Conservation (phyloP, 78 protist genomes). For the Polysphondylium violaceum region DNA sequence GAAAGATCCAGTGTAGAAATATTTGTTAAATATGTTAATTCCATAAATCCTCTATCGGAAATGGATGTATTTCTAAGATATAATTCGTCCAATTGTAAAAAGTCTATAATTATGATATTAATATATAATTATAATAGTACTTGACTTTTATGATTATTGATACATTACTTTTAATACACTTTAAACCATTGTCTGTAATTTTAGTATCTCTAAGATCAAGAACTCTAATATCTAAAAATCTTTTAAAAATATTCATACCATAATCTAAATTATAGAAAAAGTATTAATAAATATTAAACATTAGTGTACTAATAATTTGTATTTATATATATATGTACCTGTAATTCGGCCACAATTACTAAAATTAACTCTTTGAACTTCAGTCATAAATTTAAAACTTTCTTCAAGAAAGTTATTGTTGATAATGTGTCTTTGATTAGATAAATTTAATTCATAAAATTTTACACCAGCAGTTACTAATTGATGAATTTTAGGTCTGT, state of each 20-base stretch:
- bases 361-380: slow-evolving; percentile 10
- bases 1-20: slow-evolving; percentile 49
- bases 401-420: slow-evolving; percentile 41
- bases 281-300: background rate
- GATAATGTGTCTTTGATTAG: slow-evolving; percentile 17
- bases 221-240: slow-evolving; percentile 4
- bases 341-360: slow-evolving; percentile 12
- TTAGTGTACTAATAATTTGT: background rate
- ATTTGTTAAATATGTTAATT: slow-evolving; percentile 1
- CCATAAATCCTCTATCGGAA: slow-evolving; percentile 18
- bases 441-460: slow-evolving; percentile 11
- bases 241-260: slow-evolving; percentile 36
- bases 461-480: slow-evolving; percentile 14
- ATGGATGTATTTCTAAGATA: slow-evolving; percentile 34
- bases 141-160: background rate
- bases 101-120: background rate
- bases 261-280: background rate
- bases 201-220: slow-evolving; percentile 29
- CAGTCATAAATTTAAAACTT: background rate
- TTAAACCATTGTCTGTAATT: slow-evolving; percentile 33
- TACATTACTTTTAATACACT: slow-evolving; percentile 26
- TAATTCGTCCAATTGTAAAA: slow-evolving; percentile 22
- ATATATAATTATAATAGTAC: background rate
- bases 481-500: slow-evolving; percentile 33
- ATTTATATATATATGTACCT: background rate